Conservation (phyloP, 495 filamentous ascomycete species). For the Penicilliopsis zonata region DNA sequence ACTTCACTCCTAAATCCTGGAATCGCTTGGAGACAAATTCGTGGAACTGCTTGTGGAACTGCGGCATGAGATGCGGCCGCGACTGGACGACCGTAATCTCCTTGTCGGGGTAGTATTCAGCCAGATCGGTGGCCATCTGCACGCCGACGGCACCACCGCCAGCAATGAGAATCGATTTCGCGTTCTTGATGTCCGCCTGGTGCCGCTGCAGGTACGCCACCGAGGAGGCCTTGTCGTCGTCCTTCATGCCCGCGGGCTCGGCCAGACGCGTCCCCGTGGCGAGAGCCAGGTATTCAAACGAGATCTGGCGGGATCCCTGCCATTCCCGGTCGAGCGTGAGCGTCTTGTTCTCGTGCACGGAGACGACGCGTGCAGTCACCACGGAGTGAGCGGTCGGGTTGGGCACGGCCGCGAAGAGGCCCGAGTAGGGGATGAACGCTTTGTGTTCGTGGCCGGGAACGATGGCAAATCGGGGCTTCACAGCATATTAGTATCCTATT, state of each 20-base stretch:
- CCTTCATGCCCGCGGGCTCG: constrained; percentile 7
- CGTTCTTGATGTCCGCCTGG: constrained; percentile 8
- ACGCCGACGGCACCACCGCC: constrained; percentile 44
- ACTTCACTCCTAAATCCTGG: too few species aligned
- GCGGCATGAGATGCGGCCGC: too few species aligned
- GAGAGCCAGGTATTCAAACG: constrained; percentile 21
- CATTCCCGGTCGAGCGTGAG: too few species aligned
- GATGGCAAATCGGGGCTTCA: constrained; percentile 27
- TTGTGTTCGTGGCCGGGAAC: constrained; percentile 25
- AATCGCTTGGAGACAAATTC: too few species aligned
- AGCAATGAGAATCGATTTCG: constrained; percentile 32
- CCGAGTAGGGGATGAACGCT: constrained; percentile 37
- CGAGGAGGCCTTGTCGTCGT: constrained; percentile 6
- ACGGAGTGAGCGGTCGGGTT: too few species aligned
- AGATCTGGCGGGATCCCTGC: too few species aligned
- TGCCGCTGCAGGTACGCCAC: constrained; percentile 7
- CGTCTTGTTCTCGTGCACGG: too few species aligned
- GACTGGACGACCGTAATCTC: constrained; percentile 42
- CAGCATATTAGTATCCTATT: constrained; percentile 32
- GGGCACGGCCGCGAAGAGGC: too few species aligned
- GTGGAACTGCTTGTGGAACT: too few species aligned
- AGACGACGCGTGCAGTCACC: too few species aligned
- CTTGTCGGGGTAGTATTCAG: constrained; percentile 37
- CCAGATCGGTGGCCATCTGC: constrained; percentile 40
- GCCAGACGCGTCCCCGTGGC: constrained; percentile 15